Base-by-base conservation (phyloP, 768 basidiomycete genomes). In the Tulasnella sp. region DNA sequence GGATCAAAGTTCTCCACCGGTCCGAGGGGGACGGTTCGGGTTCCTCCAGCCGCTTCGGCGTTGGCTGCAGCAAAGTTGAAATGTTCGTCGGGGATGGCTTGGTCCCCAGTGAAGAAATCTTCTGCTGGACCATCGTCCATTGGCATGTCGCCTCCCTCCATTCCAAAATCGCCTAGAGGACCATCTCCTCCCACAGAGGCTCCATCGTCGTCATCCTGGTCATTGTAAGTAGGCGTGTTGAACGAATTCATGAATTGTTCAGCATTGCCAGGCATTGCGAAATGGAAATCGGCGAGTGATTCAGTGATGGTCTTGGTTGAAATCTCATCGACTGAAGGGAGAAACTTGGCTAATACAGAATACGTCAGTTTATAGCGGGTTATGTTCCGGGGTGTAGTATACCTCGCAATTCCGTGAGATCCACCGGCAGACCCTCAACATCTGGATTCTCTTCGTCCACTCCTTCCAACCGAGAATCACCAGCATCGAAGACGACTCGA, bases 401-500 rank as follows among this genome's bases (percentile, higher is more conserved):
- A 93, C 93, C 85, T 82, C 92, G 88, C 71, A 93, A 85, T 80
- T 88, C 86, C 39, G 87, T 89, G 68, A 95, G 82, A 83, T 94
- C 92, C 5, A 89, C 87, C 40, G 52, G 78, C 12, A 80, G 12
- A 76, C 92, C 91, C 81, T 89, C 89, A 2, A 91, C 90, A 82
- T 96, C 95, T 24, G 85, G 58, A 39, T 48, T 82, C 68, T 92
- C 88, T 56, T 90, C 91, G 71, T 94, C 95, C 52, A 97, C 91
- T 3, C 89, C 90, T 42, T 88, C 93, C 3, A 88, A 87, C 81
- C 91, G 91, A 0, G 94, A 93, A 84, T 98, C 97, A 79, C 97
- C 93, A 6, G 96, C 97, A 84, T 99, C 97, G 82, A 99, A 99
- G 38, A 99, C 94, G 75, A 99, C 93, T 80, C 96, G 88, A 84